These are phyloP conservation scores for Amaranthus cruentus DNA, from an alignment of 148 eudicot genomes.

Conservation along the genomic window DNA sequence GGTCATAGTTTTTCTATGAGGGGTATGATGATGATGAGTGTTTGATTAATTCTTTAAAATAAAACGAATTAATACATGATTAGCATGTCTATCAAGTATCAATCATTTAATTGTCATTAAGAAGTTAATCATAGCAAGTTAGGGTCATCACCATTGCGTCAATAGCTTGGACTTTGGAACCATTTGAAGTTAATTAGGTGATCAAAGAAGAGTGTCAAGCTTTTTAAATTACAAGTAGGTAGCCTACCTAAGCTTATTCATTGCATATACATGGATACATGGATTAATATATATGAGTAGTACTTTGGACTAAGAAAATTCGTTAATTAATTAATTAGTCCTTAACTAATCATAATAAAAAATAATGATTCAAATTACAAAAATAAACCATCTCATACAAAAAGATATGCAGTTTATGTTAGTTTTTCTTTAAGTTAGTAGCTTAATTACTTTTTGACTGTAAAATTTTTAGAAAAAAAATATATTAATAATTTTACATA, in stretches of 20 bases:
- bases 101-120: neutral
- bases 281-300: neutral
- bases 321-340: constrained; percentile 7
- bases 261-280: neutral
- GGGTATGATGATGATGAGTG: no score
- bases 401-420: no score
- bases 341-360: neutral
- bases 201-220: neutral
- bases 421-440: neutral
- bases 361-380: neutral
- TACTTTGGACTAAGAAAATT: neutral
- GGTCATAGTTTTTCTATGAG: no score
- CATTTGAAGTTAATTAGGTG: constrained; percentile 2
- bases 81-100: no score
- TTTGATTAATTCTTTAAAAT: no score
- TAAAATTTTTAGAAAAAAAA: no score
- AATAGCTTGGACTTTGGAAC: constrained; percentile 9
- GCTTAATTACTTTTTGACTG: neutral
- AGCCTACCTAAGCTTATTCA: constrained; percentile 1
- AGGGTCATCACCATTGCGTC: constrained; percentile 4
- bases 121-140: neutral
- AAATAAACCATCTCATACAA: neutral
- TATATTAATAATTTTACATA: no score
- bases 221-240: neutral
- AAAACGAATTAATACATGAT: no score